These are phyloP conservation scores for Salix koriyanagi DNA, from an alignment of 345 rosid genomes.

Conservation along the genomic window DNA sequence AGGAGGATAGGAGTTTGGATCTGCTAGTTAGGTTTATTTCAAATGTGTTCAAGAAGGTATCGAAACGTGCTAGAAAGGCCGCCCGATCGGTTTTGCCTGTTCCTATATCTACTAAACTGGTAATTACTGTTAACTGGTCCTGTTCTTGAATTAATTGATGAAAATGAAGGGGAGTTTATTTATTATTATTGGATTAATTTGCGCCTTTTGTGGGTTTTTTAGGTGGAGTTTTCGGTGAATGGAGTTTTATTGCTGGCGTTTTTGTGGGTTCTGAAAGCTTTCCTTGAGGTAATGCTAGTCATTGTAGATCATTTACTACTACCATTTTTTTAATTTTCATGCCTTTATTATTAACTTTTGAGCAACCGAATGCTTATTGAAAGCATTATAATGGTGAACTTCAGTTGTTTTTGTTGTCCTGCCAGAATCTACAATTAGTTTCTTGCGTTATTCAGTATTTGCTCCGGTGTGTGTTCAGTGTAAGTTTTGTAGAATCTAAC, in stretches of 20 bases:
- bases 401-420: no score
- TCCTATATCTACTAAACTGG: slow-evolving; percentile 63
- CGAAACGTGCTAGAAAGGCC: slow-evolving; percentile 78
- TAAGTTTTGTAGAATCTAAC: background rate
- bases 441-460: background rate
- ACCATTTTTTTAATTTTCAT: background rate
- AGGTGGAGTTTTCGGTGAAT: slow-evolving; percentile 87
- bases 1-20: slow-evolving; percentile 84
- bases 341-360: no score
- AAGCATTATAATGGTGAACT: no score
- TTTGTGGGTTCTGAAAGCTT: slow-evolving; percentile 84
- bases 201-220: background rate
- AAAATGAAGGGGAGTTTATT: background rate
- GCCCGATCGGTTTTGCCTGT: slow-evolving; percentile 72
- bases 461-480: background rate
- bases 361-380: no score
- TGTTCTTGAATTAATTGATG: no score
- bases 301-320: background rate
- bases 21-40: slow-evolving; percentile 61
- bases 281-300: slow-evolving; percentile 63
- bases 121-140: slow-evolving; percentile 8
- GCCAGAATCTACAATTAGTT: background rate
- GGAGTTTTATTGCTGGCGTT: slow-evolving; percentile 77
- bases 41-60: slow-evolving; percentile 63
- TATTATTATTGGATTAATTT: background rate